Percentiles rank a stretch among this genome's conserved stretches.
Conservation (phyloP, 306 rosid species). For the Dryas alaskensis region DNA sequence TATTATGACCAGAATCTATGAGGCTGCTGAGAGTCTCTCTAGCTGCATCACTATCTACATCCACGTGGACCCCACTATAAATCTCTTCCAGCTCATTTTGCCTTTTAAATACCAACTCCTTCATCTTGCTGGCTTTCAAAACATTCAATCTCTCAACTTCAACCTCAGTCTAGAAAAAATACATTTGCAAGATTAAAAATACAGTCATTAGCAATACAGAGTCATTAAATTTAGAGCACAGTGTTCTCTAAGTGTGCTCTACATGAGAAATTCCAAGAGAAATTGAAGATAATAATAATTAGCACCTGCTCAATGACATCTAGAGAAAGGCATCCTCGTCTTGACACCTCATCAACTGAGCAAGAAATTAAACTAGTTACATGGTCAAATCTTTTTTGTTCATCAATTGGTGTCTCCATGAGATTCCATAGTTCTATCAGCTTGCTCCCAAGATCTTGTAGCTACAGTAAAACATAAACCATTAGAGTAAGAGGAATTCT, state of each 20-base stretch:
- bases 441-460: constrained; percentile 55
- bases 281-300: constrained; percentile 14
- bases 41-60: constrained; percentile 64
- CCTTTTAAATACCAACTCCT: constrained; percentile 76
- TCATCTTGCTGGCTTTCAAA: constrained; percentile 79
- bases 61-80: constrained; percentile 80
- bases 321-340: constrained; percentile 60
- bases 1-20: constrained; percentile 69
- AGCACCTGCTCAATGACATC: constrained; percentile 74
- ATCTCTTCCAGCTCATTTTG: constrained; percentile 85
- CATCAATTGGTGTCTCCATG: constrained; percentile 65
- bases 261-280: constrained; percentile 19
- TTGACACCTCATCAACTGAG: constrained; percentile 63
- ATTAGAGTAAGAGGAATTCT: neutral
- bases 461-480: constrained; percentile 38
- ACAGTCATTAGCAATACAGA: constrained; percentile 14
- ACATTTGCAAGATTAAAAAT: neutral
- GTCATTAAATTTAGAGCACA: constrained; percentile 4
- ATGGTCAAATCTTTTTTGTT: constrained; percentile 59
- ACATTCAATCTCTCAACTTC: constrained; percentile 72
- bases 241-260: neutral
- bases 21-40: constrained; percentile 54
- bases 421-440: constrained; percentile 76
- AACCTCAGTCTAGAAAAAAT: constrained; percentile 46
- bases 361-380: constrained; percentile 54